These are phyloP conservation scores for Gentiana straminea DNA, from an alignment of 257 asterid genomes.

Conservation along the genomic window DNA sequence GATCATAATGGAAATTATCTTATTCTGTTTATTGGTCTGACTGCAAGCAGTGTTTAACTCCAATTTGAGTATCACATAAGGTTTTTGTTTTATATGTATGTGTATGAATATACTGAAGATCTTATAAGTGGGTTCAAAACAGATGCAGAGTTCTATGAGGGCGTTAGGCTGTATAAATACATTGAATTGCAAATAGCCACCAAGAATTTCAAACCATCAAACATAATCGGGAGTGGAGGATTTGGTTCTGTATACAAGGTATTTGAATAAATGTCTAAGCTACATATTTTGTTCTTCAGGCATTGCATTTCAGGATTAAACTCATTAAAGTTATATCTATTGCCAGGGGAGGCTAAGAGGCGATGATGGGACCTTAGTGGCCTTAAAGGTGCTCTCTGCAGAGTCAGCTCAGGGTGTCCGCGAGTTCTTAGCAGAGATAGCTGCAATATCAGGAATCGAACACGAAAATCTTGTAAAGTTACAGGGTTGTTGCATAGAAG, in stretches of 20 bases:
- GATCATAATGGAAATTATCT: no score
- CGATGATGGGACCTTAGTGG: constrained; percentile 55
- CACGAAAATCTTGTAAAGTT: constrained; percentile 74
- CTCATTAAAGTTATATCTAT: neutral
- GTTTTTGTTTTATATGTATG: no score
- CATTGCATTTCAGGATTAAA: neutral
- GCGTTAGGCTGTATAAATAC: constrained; percentile 8
- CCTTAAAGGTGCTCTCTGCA: constrained; percentile 68
- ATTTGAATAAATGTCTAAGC: neutral
- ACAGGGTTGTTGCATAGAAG: constrained; percentile 73
- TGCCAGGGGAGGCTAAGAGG: constrained; percentile 55
- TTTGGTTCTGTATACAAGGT: constrained; percentile 73
- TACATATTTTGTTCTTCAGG: neutral
- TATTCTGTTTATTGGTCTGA: no score
- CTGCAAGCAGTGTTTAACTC: no score
- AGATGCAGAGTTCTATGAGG: constrained; percentile 46
- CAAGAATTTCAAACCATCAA: constrained; percentile 46
- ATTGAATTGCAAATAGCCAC: constrained; percentile 65
- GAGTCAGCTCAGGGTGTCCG: constrained; percentile 66
- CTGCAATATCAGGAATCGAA: constrained; percentile 43
- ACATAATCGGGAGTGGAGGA: constrained; percentile 78
- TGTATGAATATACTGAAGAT: neutral
- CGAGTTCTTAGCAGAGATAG: constrained; percentile 72
- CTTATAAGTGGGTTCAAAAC: constrained; percentile 16
- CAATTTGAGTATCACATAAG: no score